phyloP scores from a whole-genome alignment of 1,284 basidiomycete species.

The Boletellus sp. region DNA sequence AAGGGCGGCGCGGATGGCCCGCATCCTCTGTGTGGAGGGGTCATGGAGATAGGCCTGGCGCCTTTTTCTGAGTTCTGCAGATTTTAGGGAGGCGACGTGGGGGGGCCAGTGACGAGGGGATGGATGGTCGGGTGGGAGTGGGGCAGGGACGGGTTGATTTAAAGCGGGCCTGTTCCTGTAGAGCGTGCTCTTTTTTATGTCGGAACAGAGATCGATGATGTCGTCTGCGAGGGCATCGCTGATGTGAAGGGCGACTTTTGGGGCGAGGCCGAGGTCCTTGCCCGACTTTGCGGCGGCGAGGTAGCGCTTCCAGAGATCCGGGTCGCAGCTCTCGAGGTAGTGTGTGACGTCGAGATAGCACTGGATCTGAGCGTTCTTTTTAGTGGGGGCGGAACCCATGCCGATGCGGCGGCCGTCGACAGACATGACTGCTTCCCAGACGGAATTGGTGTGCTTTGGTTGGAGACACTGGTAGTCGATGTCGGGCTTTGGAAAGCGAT shows the following conservation, averaged over 20 bases:
- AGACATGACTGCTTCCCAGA: conserved; percentile 82
- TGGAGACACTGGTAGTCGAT: conserved; percentile 49
- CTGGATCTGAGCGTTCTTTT: conserved; percentile 73
- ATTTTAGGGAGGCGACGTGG: conserved; percentile 45
- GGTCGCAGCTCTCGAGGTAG: conserved; percentile 85
- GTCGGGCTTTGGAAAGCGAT: conserved; percentile 79
- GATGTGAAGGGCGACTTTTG: conserved; percentile 71
- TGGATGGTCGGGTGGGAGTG: conserved; percentile 1
- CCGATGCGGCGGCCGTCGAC: conserved; percentile 83
- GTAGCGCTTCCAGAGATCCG: conserved; percentile 76
- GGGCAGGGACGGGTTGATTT: conserved; percentile 5
- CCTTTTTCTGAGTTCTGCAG: conserved; percentile 51
- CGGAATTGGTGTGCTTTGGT: conserved; percentile 23
- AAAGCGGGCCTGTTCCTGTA: conserved; percentile 44
- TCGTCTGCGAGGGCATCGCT: conserved; percentile 70
- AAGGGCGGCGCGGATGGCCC: conserved; percentile 61
- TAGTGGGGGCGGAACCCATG: conserved; percentile 64
- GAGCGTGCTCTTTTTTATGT: conserved; percentile 58
- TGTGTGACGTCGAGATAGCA: conserved; percentile 87
- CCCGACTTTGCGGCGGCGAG: conserved; percentile 56
- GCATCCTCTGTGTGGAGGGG: conserved; percentile 64
- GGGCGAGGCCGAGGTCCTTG: conserved; percentile 68
- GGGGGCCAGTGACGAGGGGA: conserved; percentile 19
- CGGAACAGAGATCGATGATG: conserved; percentile 68
- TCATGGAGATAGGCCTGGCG: conserved; percentile 65